phyloP scores from a whole-genome alignment of 2,329 filamentous ascomycete genomes.

The Fusarium lyarnte region DNA sequence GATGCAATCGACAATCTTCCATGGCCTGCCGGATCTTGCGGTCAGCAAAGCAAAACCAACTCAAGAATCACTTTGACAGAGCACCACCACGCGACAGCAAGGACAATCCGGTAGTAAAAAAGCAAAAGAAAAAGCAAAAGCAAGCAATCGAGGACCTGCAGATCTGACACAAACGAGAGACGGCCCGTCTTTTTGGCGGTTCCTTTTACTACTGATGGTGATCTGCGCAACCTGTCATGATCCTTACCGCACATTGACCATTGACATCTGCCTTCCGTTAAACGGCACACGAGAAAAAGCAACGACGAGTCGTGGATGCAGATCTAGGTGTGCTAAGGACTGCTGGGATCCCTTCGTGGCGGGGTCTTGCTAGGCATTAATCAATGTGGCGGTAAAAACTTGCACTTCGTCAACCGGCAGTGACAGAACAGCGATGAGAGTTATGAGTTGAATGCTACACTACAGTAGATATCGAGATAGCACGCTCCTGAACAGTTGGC shows the following conservation, averaged over 20 bases:
- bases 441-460: background rate
- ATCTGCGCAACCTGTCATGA: conserved; percentile 15
- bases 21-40: conserved; percentile 22
- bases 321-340: conserved; percentile 21
- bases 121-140: conserved; percentile 10
- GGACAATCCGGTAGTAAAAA: background rate
- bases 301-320: conserved; percentile 10
- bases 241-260: conserved; percentile 12
- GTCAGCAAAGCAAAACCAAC: conserved; percentile 8
- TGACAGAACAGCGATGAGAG: background rate
- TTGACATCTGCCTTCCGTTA: conserved; percentile 5
- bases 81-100: background rate
- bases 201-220: conserved; percentile 12
- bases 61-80: background rate
- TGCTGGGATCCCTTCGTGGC: conserved; percentile 10
- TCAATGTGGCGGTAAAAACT: conserved; percentile 12
- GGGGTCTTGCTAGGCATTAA: conserved; percentile 4
- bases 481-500: conserved; percentile 31
- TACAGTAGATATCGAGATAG: conserved; percentile 8
- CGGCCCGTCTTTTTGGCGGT: conserved; percentile 23
- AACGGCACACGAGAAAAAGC: conserved; percentile 10
- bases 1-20: conserved; percentile 14
- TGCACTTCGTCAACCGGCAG: background rate
- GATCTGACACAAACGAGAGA: conserved; percentile 12
- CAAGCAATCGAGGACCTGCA: conserved; percentile 18